Conservation (phyloP, 495 filamentous ascomycete species). For the Filosporella fistucella region DNA sequence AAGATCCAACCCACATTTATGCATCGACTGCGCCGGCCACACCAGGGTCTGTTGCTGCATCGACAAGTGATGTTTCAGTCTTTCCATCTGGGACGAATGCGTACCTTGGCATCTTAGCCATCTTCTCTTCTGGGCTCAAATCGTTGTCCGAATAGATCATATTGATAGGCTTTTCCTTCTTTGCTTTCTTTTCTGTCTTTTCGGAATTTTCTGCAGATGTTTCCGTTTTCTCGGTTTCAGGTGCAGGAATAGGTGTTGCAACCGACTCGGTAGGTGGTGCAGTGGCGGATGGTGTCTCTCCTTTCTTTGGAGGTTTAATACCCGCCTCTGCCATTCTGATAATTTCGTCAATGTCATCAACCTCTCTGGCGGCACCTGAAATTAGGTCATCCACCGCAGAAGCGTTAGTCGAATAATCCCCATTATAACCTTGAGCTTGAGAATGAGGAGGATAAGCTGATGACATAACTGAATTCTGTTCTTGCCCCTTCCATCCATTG, state of each 20-base stretch:
- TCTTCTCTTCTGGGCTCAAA: conserved; percentile 81
- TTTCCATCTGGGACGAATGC: conserved; percentile 54
- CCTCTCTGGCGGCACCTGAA: conserved; percentile 41
- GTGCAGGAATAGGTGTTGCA: conserved; percentile 19
- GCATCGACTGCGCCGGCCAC: conserved; percentile 14
- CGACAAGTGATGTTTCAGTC: conserved; percentile 27
- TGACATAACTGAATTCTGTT: conserved; percentile 30
- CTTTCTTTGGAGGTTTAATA: conserved; percentile 45
- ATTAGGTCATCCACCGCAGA: conserved; percentile 61
- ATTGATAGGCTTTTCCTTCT: conserved; percentile 69
- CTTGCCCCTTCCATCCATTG: conserved; percentile 27
- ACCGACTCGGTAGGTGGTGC: conserved; percentile 21
- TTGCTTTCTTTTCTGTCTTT: conserved; percentile 56
- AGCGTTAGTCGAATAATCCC: conserved; percentile 31
- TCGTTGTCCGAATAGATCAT: conserved; percentile 78
- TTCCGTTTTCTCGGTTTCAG: conserved; percentile 13
- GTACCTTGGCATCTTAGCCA: conserved; percentile 74
- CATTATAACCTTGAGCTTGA: conserved; percentile 27
- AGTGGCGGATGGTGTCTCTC: conserved; percentile 29
- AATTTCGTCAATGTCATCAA: conserved; percentile 52
- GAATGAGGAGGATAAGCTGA: conserved; percentile 27
- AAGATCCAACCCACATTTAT: conserved; percentile 4
- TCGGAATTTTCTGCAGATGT: conserved; percentile 25
- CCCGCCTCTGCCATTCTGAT: conserved; percentile 55
- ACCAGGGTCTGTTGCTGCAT: conserved; percentile 13